Conservation (phyloP, 2,329 filamentous ascomycete species). For the Graphiopsis chlorocephala region DNA sequence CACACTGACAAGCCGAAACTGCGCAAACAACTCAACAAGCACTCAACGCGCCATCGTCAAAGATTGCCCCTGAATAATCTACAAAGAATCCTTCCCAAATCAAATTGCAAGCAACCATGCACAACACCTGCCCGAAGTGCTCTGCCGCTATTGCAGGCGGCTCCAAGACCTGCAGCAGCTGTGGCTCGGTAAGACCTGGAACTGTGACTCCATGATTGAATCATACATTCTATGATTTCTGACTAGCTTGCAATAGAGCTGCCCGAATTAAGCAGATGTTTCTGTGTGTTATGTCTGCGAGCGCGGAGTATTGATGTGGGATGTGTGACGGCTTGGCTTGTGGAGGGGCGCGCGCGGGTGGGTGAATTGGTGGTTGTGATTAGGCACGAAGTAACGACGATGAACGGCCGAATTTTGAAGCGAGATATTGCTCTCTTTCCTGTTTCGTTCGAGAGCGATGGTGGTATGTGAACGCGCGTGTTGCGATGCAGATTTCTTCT, state of each 20-base stretch:
- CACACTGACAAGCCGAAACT: neutral
- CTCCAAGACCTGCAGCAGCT: slow-evolving; percentile 34
- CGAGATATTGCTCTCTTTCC: neutral
- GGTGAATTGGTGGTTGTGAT: neutral
- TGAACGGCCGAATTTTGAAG: neutral
- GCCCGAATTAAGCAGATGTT: slow-evolving; percentile 24
- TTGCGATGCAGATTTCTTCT: neutral
- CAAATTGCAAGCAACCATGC: slow-evolving; percentile 1
- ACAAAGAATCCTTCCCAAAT: neutral
- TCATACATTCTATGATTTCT: neutral
- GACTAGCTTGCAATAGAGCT: slow-evolving; percentile 22
- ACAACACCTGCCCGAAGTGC: slow-evolving; percentile 33
- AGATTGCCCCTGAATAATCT: neutral
- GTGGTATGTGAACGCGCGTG: neutral
- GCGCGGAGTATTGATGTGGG: neutral
- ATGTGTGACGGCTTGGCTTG: neutral
- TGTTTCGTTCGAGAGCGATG: neutral
- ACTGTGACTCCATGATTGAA: neutral
- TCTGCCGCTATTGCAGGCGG: slow-evolving; percentile 27
- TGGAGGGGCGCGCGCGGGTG: neutral
- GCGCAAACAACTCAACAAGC: neutral
- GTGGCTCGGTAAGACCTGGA: slow-evolving; percentile 28
- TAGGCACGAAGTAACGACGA: neutral
- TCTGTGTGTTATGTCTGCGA: neutral
- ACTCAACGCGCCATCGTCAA: neutral